Base-by-base conservation (phyloP, 2,329 filamentous ascomycete species). In the Ophiocordyceps camponoti-rufipedis region DNA sequence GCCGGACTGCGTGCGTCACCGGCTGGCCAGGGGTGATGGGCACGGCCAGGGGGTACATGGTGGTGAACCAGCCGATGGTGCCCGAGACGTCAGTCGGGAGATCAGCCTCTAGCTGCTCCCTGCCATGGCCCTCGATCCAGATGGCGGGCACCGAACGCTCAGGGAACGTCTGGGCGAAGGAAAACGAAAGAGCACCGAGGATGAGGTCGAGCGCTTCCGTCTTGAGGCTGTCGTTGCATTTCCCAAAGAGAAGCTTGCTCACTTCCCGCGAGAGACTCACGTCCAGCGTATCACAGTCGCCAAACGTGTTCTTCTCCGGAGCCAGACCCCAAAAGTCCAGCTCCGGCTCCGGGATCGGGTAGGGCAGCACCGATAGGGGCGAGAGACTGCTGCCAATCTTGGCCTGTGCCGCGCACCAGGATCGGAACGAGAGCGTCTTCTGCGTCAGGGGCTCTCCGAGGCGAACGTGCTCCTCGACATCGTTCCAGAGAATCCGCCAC, bases 11-110 rank as follows among this genome's bases (percentile, higher is more conserved):
- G 16, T 52, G 45, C 4, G 47, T 10, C 6, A 49, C n/a, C 7
- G 45, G 19, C 31, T 33, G 38, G 9, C 45, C 38, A 4, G 35
- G 18, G 0, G 28, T 49, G 28, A 55, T 42, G 18, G 48, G 29
- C 2, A 58, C 14, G 0, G 50, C 52, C 0, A 65, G 39, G 0
- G 66, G 66, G 14, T 53, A 58, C 12, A 69, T 54, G 0, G 63
- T 64, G 1, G 67, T 68, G 46, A 69, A 69, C 66, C 66, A 70
- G 5, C 67, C 67, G 0, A 69, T 61, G 0, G 63, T 68, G 1
- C 55, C 48, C 0, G 65, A 62, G 1, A 63, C 49, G 43, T 69
- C 46, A 9, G 64, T 49, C 1, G 59, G 48, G 5, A 44, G 12
- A 7, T 41, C 14, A 14, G 35, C 44, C 13, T 47, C 44, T 2